Base-by-base conservation (phyloP, 306 rosid species). In the Mucuna pruriens region DNA sequence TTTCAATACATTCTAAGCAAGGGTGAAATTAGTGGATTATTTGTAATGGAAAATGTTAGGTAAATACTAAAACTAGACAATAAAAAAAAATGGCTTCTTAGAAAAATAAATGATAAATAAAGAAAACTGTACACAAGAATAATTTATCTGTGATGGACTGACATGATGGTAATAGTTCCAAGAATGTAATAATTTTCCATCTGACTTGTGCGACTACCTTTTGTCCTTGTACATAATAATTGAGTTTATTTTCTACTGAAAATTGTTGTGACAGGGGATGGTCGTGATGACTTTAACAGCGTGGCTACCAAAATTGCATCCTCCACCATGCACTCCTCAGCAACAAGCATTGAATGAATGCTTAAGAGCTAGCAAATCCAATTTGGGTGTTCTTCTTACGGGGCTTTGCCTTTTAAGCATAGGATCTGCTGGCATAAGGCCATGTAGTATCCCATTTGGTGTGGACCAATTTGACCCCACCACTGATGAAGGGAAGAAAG, bases 361-460 rank as follows among this genome's bases (percentile, higher is more conserved):
- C 87, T 26, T 3, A 3, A 82, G 51, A 60, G 88, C 94, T 0
- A 87, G 36, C 29, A 19, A 72, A 40, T 0, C 64, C 1, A 83
- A 95, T 3, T 16, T 92, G 9, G 85, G 90, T 9, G 23, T 78
- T 46, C 77, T 92, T 9, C 5, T 92, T 19, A 3, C 81, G 81
- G 94, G 92, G 2, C 90, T 95, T 0, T 62, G 68, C 22, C 19
- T 89, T 6, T 19, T 95, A 54, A 84, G 91, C 44, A 54, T 92
- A 10, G 97, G 99, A 2, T 61, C 88, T 1, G 93, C 86, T 2
- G 97, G 99, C 4, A 88, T 95, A 69, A 75, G 92, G 25, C 97
- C 97, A n/a, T 95, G 99, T 20, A 91, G 95, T 13, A 83, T 91
- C n/a, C 94, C 99, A 0, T 92, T 95, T 78, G 97, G 97, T 0